Percentiles rank a stretch among this genome's conserved stretches.
phyloP scores from a whole-genome alignment of 345 rosid species.

The Brassica napus region Da-Ae NC_063445.1:50213501-50214000 shows the following conservation, averaged over 20 bases:
- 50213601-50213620: not conserved
- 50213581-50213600: not conserved
- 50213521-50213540: not conserved
- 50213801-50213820: slow-evolving; percentile 37
- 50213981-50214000: slow-evolving; percentile 44
- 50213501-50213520: not conserved
- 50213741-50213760: slow-evolving; percentile 39
- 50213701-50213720: slow-evolving; percentile 35
- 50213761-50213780: slow-evolving; percentile 34
- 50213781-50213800: slow-evolving; percentile 43
- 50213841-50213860: slow-evolving; percentile 49
- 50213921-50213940: slow-evolving; percentile 45
- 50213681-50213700: slow-evolving; percentile 36
- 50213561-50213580: not conserved
- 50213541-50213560: not conserved
- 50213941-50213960: slow-evolving; percentile 48
- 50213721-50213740: slow-evolving; percentile 36
- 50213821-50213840: slow-evolving; percentile 41
- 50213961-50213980: slow-evolving; percentile 42
- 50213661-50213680: slow-evolving; percentile 34
- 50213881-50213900: slow-evolving; percentile 49
- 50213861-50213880: slow-evolving; percentile 44
- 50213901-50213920: slow-evolving; percentile 53
- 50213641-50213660: slow-evolving; percentile 30
- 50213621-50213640: not conserved